Base-by-base conservation (phyloP, 495 filamentous ascomycete genomes). In the Aspergillus asperescens region DNA sequence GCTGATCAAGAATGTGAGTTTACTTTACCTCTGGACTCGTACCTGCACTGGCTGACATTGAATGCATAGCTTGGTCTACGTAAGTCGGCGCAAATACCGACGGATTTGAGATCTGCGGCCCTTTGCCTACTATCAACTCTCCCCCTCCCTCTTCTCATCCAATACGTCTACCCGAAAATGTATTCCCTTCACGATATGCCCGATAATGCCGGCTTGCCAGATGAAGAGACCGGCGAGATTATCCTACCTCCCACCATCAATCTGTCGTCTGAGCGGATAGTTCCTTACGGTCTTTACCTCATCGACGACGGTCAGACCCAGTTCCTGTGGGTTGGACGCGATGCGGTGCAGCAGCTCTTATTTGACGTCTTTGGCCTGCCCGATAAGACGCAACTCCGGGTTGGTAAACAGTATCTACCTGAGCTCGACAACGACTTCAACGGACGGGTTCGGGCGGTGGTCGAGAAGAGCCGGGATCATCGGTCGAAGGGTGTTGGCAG, bases 101-200 rank as follows among this genome's bases (percentile, higher is more conserved):
- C 88, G 29, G 93, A 98, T 72, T 86, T 98, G 62, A 81, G 93
- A 40, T 94, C 94, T 19, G 91, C 93, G 4, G 91, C 94, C 22
- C 83, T 98, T 43, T 95, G 89, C 65, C 80, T 89, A 58, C 81
- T 98, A 39, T 96, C 90, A 18, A 98, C 94, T 3, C 80, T 97
- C 22, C 93, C 93, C 5, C 76, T 95, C 23, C 89, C 90, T 10
- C 81, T 98, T 18, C 71, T 98, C 58, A 92, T 96, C 59, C 93
- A 96, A 74, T 97, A 95, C 73, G 94, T 98, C 59, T 95, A 97
- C 73, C 91, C 92, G 15, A 83, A 82, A 56, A 79, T 97, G 61
- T 96, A 95, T 74, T 95, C 89, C 4, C 79, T 96, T 34, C 92
- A 97, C 60, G 92, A 97, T 69, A 96, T 98, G 93, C 90, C 93